Base-by-base conservation (phyloP, 495 filamentous ascomycete genomes). In the Friedmanniomyces simplex region DNA sequence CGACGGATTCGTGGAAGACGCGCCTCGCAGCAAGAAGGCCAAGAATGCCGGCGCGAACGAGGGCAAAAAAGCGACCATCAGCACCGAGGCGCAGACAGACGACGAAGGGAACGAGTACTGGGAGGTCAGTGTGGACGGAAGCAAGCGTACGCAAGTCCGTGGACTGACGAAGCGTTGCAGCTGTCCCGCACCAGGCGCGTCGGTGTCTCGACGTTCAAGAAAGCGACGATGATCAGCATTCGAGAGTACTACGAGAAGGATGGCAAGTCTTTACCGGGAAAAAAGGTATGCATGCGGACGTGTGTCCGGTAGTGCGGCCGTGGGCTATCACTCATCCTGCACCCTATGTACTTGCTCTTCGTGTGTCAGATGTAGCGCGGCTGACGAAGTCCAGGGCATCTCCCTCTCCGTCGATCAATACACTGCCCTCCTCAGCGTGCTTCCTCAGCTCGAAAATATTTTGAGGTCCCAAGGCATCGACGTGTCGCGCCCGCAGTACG, bases 171-270 rank as follows among this genome's bases (percentile, higher is more conserved):
- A 6, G 7, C 12, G 20, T 10, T 18, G 24, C 25, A 56, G 54
- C 30, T 86, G 41, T 76, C 79, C 18, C 69, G 73, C 10, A 81
- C 69, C 47, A 73, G 89, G 41, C 79, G 89, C 41, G 76, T 91
- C 16, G 82, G 78, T 0, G 65, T 93, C 24, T 82, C 79, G 0
- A 71, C 79, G 2, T 96, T 88, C 74, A 88, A 84, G 46, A 82
- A 82, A 46, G 82, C 77, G 42, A 82, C 69, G 0, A 75, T 88
- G 61, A 66, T 97, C 37, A 88, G 80, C 69, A 84, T 97, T n/a
- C 82, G 91, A 14, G 91, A 97, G 69, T 91, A 86, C 70, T 97
- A 91, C 66, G 82, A 89, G 59, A 85, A 86, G 53, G 80, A 87
- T 60, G 90, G 86, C 6, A 76, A 88, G 63, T 69, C 76, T 50